Conservation (phyloP, 495 filamentous ascomycete species). For the Pyronema domesticum region DNA sequence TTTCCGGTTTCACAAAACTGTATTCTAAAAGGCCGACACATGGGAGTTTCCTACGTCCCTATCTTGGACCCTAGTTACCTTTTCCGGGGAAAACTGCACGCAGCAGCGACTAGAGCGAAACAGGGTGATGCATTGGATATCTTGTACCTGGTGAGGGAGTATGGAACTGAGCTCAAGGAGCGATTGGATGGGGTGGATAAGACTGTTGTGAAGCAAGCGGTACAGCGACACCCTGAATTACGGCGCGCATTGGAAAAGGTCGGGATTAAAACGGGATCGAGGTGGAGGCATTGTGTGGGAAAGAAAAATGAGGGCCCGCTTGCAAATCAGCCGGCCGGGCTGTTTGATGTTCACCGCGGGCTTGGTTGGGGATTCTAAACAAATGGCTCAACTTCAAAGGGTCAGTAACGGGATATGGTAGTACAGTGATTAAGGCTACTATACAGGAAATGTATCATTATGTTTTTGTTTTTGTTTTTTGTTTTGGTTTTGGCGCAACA, state of each 20-base stretch:
- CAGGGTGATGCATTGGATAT: slow-evolving; percentile 15
- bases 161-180: slow-evolving; percentile 15
- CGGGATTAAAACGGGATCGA: slow-evolving; percentile 10
- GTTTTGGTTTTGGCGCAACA: no score
- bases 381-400: no score
- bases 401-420: no score
- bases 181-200: slow-evolving; percentile 12
- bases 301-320: slow-evolving; percentile 14
- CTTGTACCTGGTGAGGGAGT: slow-evolving; percentile 16
- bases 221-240: slow-evolving; percentile 19
- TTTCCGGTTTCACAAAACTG: slow-evolving; percentile 19
- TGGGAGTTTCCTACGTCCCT: slow-evolving; percentile 19
- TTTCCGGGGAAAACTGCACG: slow-evolving; percentile 20
- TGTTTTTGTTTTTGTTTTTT: no score
- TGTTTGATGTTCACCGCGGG: slow-evolving; percentile 22
- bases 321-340: slow-evolving; percentile 5
- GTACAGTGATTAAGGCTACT: no score
- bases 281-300: slow-evolving; percentile 16
- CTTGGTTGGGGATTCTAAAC: slow-evolving; percentile 6
- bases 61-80: slow-evolving; percentile 20
- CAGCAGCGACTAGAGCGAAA: slow-evolving; percentile 20
- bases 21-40: slow-evolving; percentile 13
- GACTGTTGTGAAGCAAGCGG: slow-evolving; percentile 16
- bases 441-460: no score
- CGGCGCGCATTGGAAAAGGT: slow-evolving; percentile 17